Evolutionary conservation across 768 basidiomycete genomes (phyloP), one percentile per base, ranked within the genome.

Genomic region (Gloeostereum incarnatum): DNA sequence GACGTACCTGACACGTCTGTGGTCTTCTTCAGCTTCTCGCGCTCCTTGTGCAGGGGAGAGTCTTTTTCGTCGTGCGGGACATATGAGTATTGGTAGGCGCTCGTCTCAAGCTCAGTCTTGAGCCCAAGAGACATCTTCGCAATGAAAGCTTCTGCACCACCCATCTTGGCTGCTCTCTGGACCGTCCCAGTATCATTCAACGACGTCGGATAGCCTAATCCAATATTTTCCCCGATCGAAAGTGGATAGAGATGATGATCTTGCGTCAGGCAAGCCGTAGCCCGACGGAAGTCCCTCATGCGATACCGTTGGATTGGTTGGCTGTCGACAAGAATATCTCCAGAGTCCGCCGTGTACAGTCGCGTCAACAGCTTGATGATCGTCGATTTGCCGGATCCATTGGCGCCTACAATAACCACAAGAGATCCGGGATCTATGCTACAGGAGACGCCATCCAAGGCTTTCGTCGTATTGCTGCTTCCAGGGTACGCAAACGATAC

Each of bases 351-450:
- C 35, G 72, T 66, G 47, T 70, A 75, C 3, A 75, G 48, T 1
- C 72, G 56, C 0, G 71, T 58, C 3, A 79, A 51, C 9, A 78
- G 54, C 31, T 71, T 71, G 13, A 77, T 54, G 14, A 76, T 43
- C 0, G 73, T 72, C 3, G 69, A 68, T 44, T 76, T 76, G 1
- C 73, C 74, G 37, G 66, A 66, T 4, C 75, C 75, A 44, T 78
- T 79, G 2, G 56, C 55, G 19, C 76, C 75, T 5, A 79, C 75
- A n/a, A 79, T 57, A 23, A 77, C 68, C 13, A 72, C 66, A 9
- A 76, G 58, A 19, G 68, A 59, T 2, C 71, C 72, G 0, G 68
- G 52, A 13, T 62, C 53, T 35, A 78, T 66, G 3, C 44, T 53
- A 14, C 76, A 55, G 1, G 67, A 66, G 5, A 77, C 50, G 16